These are phyloP conservation scores for Vicia villosa DNA, from an alignment of 306 rosid genomes.

Conservation along the genomic window DNA sequence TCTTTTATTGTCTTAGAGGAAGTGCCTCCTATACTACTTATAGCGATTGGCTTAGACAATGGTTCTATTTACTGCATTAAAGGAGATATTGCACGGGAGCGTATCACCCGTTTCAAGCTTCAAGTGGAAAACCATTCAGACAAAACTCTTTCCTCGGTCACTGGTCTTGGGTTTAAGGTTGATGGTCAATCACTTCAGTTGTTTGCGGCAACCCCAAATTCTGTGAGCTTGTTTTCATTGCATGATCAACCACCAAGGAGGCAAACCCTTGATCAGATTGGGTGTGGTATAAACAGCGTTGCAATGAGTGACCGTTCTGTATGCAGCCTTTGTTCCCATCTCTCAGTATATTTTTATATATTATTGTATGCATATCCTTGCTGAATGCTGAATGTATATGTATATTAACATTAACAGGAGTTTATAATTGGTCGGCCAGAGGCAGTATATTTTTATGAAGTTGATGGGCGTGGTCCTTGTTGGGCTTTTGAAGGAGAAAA, in stretches of 20 bases:
- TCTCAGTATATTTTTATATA: constrained; percentile 16
- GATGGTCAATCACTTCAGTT: constrained; percentile 95
- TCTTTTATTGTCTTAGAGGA: constrained; percentile 91
- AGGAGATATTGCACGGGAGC: constrained; percentile 97
- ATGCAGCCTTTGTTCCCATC: constrained; percentile 41
- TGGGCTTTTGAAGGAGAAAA: constrained; percentile 99
- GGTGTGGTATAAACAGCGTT: constrained; percentile 66
- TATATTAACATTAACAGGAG: constrained; percentile 58
- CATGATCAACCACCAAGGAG: constrained; percentile 79
- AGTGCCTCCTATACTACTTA: constrained; percentile 87
- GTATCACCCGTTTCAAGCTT: constrained; percentile 89
- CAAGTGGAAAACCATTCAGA: constrained; percentile 69
- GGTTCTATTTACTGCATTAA: constrained; percentile 92
- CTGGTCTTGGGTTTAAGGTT: constrained; percentile 90
- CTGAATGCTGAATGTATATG: constrained; percentile 32
- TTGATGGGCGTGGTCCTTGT: constrained; percentile 99
- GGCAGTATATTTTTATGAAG: constrained; percentile 95
- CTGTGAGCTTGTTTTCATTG: constrained; percentile 80
- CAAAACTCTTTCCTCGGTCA: constrained; percentile 63
- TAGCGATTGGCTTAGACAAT: constrained; percentile 89
- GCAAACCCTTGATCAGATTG: constrained; percentile 97
- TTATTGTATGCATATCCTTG: constrained; percentile 7
- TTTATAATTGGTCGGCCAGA: constrained; percentile 91
- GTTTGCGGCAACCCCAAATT: constrained; percentile 83
- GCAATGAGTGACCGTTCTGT: constrained; percentile 96